A percentile compares a stretch with the other conserved stretches of the same genome.
Evolutionary conservation across 495 filamentous ascomycete genomes (phyloP).

Genomic region (Penicillium salamii): DNA sequence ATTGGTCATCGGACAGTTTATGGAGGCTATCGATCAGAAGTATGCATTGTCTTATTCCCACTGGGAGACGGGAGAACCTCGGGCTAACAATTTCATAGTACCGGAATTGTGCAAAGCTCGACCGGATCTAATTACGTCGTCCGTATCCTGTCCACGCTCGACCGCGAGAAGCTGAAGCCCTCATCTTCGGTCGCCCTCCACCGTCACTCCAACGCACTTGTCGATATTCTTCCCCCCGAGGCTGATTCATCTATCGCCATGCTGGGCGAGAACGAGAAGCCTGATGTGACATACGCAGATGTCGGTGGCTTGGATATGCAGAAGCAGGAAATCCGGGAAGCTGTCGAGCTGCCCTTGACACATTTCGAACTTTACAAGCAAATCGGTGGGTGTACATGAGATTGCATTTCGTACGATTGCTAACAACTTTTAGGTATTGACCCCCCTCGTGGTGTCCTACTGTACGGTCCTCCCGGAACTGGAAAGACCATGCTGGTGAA

Average conservation of each 20-base stretch:
- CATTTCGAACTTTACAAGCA: conserved; percentile 98
- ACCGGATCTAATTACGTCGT: conserved; percentile 99
- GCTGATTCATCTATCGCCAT: conserved; percentile 98
- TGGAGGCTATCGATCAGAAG: conserved; percentile 99
- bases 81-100: conserved; percentile 54
- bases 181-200: conserved; percentile 96
- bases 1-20: conserved; percentile 97
- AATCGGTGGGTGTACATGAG: conserved; percentile 56
- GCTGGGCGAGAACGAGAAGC: conserved; percentile 94
- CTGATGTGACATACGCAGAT: conserved; percentile 96
- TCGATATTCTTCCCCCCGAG: conserved; percentile 96
- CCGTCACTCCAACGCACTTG: conserved; percentile 95
- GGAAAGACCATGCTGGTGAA: conserved; percentile 99
- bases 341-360: conserved; percentile 91
- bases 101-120: conserved; percentile 96
- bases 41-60: conserved; percentile 44
- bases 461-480: conserved; percentile 95
- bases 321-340: conserved; percentile 98
- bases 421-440: conserved; percentile 70
- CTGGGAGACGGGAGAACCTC: not conserved
- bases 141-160: conserved; percentile 95
- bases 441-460: conserved; percentile 89
- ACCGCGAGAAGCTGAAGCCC: conserved; percentile 95
- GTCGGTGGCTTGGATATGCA: conserved; percentile 99
- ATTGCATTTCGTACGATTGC: conserved; percentile 1